These are phyloP conservation scores for Ascochyta koolunga DNA, from an alignment of 2,329 filamentous ascomycete genomes.

Conservation along the genomic window DNA sequence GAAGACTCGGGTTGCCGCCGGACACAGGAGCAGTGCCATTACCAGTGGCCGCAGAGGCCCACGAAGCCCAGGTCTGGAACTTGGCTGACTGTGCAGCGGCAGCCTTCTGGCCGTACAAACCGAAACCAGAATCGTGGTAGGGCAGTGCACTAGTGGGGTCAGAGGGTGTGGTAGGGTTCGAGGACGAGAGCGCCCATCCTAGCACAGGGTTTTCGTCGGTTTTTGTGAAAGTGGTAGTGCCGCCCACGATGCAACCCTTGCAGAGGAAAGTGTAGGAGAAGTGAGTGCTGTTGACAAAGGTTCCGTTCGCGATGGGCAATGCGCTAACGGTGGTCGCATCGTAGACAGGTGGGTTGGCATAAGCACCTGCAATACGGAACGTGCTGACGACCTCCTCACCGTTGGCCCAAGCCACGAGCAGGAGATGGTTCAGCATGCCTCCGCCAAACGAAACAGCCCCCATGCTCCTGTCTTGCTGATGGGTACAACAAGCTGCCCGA, in stretches of 20 bases:
- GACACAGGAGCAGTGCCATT: constrained; percentile 11
- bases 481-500: constrained; percentile 20
- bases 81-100: constrained; percentile 26
- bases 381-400: constrained; percentile 52
- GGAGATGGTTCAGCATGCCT: constrained; percentile 55
- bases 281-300: constrained; percentile 60
- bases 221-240: constrained; percentile 36
- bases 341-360: constrained; percentile 54
- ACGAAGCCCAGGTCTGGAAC: constrained; percentile 31
- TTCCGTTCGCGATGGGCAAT: constrained; percentile 57
- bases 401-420: constrained; percentile 59
- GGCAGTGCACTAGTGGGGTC: constrained; percentile 16
- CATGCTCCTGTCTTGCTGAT: constrained; percentile 39
- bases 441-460: constrained; percentile 57
- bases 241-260: constrained; percentile 39
- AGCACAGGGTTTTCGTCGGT: constrained; percentile 26
- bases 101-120: constrained; percentile 24
- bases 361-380: constrained; percentile 54
- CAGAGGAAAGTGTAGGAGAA: constrained; percentile 63
- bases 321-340: constrained; percentile 51
- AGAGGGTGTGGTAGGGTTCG: constrained; percentile 22
- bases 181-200: constrained; percentile 32
- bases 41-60: constrained; percentile 14
- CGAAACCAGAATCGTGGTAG: constrained; percentile 27
- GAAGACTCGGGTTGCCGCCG: constrained; percentile 11